A percentile compares a stretch with the other conserved stretches of the same genome.
Conservation (phyloP, 1,139 yeast species). For the Candida sp. region DNA sequence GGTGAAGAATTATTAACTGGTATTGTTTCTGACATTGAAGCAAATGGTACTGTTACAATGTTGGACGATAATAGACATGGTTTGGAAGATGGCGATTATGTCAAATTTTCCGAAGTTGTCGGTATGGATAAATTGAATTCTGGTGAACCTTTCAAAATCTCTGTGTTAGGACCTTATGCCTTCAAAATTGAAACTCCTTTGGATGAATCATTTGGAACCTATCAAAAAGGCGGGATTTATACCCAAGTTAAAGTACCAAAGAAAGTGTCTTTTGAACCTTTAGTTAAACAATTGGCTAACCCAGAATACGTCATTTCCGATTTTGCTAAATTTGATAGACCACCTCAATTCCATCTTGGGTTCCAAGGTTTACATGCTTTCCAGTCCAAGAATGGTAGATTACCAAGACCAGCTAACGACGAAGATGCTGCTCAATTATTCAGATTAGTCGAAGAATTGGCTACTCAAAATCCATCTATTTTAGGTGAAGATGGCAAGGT, state of each 20-base stretch:
- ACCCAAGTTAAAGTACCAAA: conserved; percentile 89
- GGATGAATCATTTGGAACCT: conserved; percentile 55
- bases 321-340: conserved; percentile 91
- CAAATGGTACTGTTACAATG: conserved; percentile 89
- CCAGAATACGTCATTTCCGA: conserved; percentile 86
- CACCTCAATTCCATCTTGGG: conserved; percentile 85
- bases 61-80: conserved; percentile 93
- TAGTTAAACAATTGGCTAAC: conserved; percentile 58
- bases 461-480: conserved; percentile 55
- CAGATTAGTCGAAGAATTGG: conserved; percentile 57
- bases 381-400: conserved; percentile 51
- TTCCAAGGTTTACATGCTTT: conserved; percentile 87
- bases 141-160: conserved; percentile 69
- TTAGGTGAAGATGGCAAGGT: conserved; percentile 55
- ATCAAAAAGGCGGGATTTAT: conserved; percentile 82
- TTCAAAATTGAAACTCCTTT: conserved; percentile 58
- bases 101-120: conserved; percentile 82
- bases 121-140: conserved; percentile 69
- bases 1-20: conserved; percentile 94
- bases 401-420: conserved; percentile 76
- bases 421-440: conserved; percentile 73
- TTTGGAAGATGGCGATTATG: conserved; percentile 86
- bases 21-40: conserved; percentile 82
- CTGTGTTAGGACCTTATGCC: conserved; percentile 92
- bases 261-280: conserved; percentile 57